phyloP scores from a whole-genome alignment of 2,329 filamentous ascomycete genomes.

The Lasiodiplodia citricola region DNA sequence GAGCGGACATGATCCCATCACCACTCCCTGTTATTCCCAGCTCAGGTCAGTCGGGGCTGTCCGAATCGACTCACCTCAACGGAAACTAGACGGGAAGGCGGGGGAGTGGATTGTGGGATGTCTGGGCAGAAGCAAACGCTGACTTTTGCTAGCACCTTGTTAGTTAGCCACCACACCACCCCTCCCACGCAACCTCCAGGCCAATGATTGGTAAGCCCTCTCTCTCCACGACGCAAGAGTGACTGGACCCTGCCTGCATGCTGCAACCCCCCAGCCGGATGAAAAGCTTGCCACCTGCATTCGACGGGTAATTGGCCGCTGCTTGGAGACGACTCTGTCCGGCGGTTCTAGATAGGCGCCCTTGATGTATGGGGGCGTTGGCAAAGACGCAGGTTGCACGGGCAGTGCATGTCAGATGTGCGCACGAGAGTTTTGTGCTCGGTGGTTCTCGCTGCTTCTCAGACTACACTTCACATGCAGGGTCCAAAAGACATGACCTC shows the following conservation, averaged over 20 bases:
- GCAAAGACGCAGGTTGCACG: not conserved
- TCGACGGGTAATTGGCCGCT: slow-evolving; percentile 4
- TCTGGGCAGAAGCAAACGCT: not conserved
- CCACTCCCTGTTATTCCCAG: slow-evolving; percentile 1
- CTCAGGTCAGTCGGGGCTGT: not conserved
- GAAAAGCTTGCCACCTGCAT: not conserved
- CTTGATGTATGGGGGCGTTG: slow-evolving; percentile 1
- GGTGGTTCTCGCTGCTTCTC: not conserved
- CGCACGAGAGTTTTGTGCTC: not conserved
- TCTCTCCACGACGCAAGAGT: not conserved
- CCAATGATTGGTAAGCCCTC: slow-evolving; percentile 19
- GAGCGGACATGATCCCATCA: slow-evolving; percentile 6
- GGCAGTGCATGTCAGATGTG: not conserved
- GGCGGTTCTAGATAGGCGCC: not conserved
- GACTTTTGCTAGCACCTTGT: slow-evolving; percentile 10
- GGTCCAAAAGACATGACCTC: not conserved
- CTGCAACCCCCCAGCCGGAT: not conserved
- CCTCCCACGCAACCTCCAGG: not conserved
- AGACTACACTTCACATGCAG: slow-evolving; percentile 8
- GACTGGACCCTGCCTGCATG: not conserved
- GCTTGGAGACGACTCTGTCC: not conserved
- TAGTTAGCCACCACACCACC: slow-evolving; percentile 4
- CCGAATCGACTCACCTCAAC: slow-evolving; percentile 18
- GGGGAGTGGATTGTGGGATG: not conserved
- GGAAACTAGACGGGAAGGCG: not conserved